Evolutionary conservation across 2,329 filamentous ascomycete species (phyloP), one percentile per base, ranked within the genome.

Genomic region (Fonsecaea nubica): DNA sequence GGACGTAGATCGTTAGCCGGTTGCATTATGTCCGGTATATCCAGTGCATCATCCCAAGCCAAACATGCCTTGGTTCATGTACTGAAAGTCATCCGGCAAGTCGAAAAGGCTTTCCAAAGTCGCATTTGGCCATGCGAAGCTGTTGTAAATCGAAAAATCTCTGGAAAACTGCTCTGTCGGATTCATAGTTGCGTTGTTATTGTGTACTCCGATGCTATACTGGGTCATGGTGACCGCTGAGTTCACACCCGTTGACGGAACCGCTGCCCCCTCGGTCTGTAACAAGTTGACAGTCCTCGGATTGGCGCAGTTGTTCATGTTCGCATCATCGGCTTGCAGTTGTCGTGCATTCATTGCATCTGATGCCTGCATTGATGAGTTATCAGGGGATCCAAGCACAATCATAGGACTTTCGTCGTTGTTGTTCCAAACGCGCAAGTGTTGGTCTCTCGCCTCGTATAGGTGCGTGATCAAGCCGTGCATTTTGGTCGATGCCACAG

Each of bases 391-490:
- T 4, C 48, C 57, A 2, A 65, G 32, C 12, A 61, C 42, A 25
- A 65, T 35, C 12, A 62, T 50, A 21, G 63, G 57, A 25, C 63
- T 65, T 33, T 65, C 58, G 38, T 65, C 63, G 35, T 40, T 40
- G 30, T 65, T 65, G 33, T 65, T 65, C 63, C 63, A 65, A n/a
- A 65, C 58, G n/a, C 63, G 57, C 32, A 65, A 35, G 6, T 58
- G 40, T n/a, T 65, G 63, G 13, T 61, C 48, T 53, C 63, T 56
- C 10, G 63, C 57, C 30, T 57, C 40, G 53, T 65, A 62, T 52
- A 65, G 40, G 36, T 61, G 50, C 18, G 21, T 53, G 50, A 65
- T 58, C 32, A 65, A 54, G 15, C 62, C 63, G 33, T 65, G 58
- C 63, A 65, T 65, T 38, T 58, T 58, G 13, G 35, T 33, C 4